These are phyloP conservation scores for Hapsidospora chrysogenum DNA, from an alignment of 495 filamentous ascomycete genomes.

Conservation along the genomic window DNA sequence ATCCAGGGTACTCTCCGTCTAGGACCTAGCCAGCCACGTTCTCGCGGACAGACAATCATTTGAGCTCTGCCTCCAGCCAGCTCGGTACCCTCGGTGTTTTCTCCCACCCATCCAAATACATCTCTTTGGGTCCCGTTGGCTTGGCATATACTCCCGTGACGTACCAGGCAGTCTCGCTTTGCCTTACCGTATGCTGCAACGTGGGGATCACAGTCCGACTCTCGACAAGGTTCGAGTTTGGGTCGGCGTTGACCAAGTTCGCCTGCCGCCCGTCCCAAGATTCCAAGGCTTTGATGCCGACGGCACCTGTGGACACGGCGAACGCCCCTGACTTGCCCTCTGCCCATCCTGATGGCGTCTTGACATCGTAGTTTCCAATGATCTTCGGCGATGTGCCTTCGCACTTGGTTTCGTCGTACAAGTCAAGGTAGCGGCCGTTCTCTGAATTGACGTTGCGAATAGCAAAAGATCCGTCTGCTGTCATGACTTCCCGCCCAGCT, in stretches of 20 bases:
- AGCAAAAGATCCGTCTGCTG: slow-evolving; percentile 54
- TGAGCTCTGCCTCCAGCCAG: slow-evolving; percentile 36
- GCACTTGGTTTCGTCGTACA: slow-evolving; percentile 22
- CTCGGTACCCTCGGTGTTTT: slow-evolving; percentile 31
- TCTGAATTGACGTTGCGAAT: slow-evolving; percentile 42
- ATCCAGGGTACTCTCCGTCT: too few relatives aligned
- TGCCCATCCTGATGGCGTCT: slow-evolving; percentile 38
- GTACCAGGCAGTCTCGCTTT: slow-evolving; percentile 31
- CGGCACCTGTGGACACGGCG: slow-evolving; percentile 48
- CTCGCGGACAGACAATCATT: too few relatives aligned
- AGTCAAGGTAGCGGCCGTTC: slow-evolving; percentile 41
- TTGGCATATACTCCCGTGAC: slow-evolving; percentile 33
- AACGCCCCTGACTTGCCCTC: slow-evolving; percentile 35
- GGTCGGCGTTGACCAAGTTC: slow-evolving; percentile 50
- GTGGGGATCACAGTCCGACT: slow-evolving; percentile 54
- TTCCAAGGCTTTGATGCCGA: slow-evolving; percentile 49
- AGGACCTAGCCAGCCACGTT: too few relatives aligned
- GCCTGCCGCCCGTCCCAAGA: slow-evolving; percentile 4
- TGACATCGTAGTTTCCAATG: slow-evolving; percentile 38
- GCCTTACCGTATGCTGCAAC: slow-evolving; percentile 31
- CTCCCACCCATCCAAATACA: slow-evolving; percentile 37
- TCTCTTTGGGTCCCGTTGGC: slow-evolving; percentile 18
- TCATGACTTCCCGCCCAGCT: slow-evolving; percentile 40
- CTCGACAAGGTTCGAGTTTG: slow-evolving; percentile 61
- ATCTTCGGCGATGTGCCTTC: slow-evolving; percentile 34